Evolutionary conservation across 352 stramenopile species (phyloP), one percentile per base, ranked within the genome.

Genomic region (Globisporangium cystogenes): DNA sequence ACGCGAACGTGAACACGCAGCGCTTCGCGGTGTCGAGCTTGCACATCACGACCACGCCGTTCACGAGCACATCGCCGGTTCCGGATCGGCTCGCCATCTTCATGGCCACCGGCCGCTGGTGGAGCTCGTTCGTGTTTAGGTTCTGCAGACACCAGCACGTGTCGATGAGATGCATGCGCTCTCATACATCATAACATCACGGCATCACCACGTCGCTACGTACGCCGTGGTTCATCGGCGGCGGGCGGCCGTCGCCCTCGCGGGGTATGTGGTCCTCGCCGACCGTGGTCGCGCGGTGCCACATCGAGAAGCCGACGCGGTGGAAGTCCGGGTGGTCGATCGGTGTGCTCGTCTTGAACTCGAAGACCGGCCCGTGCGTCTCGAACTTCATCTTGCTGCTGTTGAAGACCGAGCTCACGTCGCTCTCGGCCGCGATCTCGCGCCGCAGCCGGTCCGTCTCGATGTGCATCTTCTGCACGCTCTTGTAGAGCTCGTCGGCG

Each of bases 311-410:
- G 0, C 33, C 44, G 37, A 59, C 16, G 10, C 41, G 23, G 21
- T 50, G 53, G n/a, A 59, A 59, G 45, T 53, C 45, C 18, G 14
- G 20, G 29, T 53, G 40, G 15, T 46, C 21, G 11, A 53, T 40
- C 11, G 45, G 53, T n/a, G 53, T 59, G 24, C 52, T 59, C 2
- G 53, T 48, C 36, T 59, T 59, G 24, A 59, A 36, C 35, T 59
- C 53, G n/a, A 52, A 59, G 6, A 53, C 53, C 15, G 53, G 53
- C 7, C 53, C 53, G 23, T 48, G 31, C 24, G 33, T 36, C 4
- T 59, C 44, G 16, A 40, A 8, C 46, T 47, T 47, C 5, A 37
- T 52, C 35, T 48, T 53, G 36, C 53, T 53, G 11, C 44, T 59
- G 45, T 24, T 52, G 27, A 59, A 48, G 36, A 59, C 26, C 4